Conservation (phyloP, 2,329 filamentous ascomycete genomes). For the Diaporthe capsici region DNA sequence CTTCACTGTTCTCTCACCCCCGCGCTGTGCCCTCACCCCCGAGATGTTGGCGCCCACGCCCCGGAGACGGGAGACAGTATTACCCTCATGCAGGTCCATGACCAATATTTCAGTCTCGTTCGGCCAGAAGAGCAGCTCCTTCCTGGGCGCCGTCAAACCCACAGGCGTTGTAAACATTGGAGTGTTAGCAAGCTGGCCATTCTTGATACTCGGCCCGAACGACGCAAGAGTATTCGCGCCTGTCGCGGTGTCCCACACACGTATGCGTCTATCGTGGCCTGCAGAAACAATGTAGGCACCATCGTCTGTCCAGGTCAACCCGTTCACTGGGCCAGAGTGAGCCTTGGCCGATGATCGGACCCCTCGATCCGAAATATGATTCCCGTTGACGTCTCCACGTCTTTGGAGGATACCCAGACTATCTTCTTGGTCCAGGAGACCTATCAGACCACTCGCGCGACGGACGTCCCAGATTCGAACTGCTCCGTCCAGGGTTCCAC, state of each 20-base stretch:
- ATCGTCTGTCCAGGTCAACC: conserved; percentile 86
- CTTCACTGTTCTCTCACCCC: conserved; percentile 69
- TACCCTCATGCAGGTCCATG: conserved; percentile 84
- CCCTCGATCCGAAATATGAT: conserved; percentile 51
- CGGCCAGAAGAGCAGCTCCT: conserved; percentile 83
- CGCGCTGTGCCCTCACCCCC: conserved; percentile 59
- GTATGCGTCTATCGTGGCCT: conserved; percentile 86
- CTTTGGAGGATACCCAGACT: conserved; percentile 74
- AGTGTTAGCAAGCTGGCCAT: conserved; percentile 74
- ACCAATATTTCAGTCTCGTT: conserved; percentile 86
- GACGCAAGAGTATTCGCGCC: conserved; percentile 90
- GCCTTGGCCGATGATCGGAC: conserved; percentile 71
- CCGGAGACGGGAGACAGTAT: conserved; percentile 77
- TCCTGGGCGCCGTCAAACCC: conserved; percentile 66
- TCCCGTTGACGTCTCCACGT: conserved; percentile 46
- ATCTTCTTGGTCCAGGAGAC: conserved; percentile 87
- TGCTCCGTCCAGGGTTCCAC: conserved; percentile 86
- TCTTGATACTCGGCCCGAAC: conserved; percentile 87
- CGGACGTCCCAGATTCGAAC: conserved; percentile 91
- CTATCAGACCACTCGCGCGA: conserved; percentile 81
- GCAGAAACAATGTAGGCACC: conserved; percentile 83
- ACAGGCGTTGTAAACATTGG: conserved; percentile 75
- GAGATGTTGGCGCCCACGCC: conserved; percentile 70
- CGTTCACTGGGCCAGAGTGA: conserved; percentile 87
- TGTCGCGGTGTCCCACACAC: conserved; percentile 86